Conservation (phyloP, 768 basidiomycete genomes). For the Baorangia bicolor region DNA sequence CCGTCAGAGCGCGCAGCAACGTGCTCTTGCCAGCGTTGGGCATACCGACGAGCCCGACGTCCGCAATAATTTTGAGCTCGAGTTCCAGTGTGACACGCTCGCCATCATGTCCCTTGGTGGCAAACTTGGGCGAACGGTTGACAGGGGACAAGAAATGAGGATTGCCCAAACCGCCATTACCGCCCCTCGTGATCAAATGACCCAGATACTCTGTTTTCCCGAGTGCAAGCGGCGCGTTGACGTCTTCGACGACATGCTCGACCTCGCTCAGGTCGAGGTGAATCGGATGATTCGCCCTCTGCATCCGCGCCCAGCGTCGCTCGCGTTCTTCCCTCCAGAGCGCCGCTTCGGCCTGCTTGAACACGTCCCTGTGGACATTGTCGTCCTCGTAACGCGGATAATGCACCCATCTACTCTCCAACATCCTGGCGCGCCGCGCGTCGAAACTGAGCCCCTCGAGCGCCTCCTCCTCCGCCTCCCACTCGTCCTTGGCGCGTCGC, state of each 20-base stretch:
- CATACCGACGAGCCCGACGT: slow-evolving; percentile 94
- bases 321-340: slow-evolving; percentile 63
- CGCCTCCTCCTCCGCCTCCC: slow-evolving; percentile 70
- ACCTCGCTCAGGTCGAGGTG: slow-evolving; percentile 62
- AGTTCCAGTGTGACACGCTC: slow-evolving; percentile 80
- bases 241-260: slow-evolving; percentile 33
- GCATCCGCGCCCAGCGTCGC: slow-evolving; percentile 46
- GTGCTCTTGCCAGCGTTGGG: slow-evolving; percentile 97
- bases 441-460: slow-evolving; percentile 46
- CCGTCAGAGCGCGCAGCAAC: slow-evolving; percentile 83
- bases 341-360: slow-evolving; percentile 67
- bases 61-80: slow-evolving; percentile 91
- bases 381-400: slow-evolving; percentile 66
- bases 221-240: slow-evolving; percentile 58
- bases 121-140: slow-evolving; percentile 84
- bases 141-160: slow-evolving; percentile 72
- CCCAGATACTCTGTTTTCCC: slow-evolving; percentile 54
- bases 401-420: slow-evolving; percentile 74
- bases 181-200: slow-evolving; percentile 73
- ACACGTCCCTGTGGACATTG: slow-evolving; percentile 62
- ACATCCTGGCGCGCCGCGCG: slow-evolving; percentile 55
- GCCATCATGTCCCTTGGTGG: slow-evolving; percentile 69
- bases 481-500: slow-evolving; percentile 61
- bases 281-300: slow-evolving; percentile 45
- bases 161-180: slow-evolving; percentile 82